Evolutionary conservation across 2,329 filamentous ascomycete genomes (phyloP).

Genomic region (Bipolaris sorokiniana): DNA sequence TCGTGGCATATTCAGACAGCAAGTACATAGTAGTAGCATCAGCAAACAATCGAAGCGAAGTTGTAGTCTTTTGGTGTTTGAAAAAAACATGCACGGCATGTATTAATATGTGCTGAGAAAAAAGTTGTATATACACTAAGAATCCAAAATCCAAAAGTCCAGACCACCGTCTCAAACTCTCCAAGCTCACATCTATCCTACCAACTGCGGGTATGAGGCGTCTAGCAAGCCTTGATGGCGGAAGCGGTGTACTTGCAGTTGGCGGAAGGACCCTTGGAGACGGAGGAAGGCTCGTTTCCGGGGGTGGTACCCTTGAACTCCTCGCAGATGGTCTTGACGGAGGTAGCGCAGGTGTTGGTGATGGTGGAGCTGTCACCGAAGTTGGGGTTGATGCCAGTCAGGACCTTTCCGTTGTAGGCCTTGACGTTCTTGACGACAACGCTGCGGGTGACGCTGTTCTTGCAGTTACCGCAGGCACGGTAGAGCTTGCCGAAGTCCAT

Average conservation of each 20-base stretch:
- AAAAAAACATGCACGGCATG: conserved; percentile 22
- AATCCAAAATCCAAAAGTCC: conserved; percentile 23
- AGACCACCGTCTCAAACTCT: too few relatives aligned
- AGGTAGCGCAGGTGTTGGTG: conserved; percentile 38
- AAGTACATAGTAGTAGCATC: too few relatives aligned
- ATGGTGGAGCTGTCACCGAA: conserved; percentile 58
- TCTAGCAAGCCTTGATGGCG: conserved; percentile 42
- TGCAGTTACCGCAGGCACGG: conserved; percentile 57
- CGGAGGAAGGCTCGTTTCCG: conserved; percentile 38
- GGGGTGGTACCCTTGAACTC: conserved; percentile 43
- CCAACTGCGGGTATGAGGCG: background rate
- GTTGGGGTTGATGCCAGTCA: conserved; percentile 60
- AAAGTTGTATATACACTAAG: conserved; percentile 24
- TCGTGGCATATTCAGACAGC: too few relatives aligned
- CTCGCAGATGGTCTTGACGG: conserved; percentile 44
- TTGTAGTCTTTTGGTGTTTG: background rate
- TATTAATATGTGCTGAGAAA: conserved; percentile 7
- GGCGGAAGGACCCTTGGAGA: conserved; percentile 37
- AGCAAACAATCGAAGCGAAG: too few relatives aligned
- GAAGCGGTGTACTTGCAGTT: conserved; percentile 43
- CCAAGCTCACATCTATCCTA: too few relatives aligned
- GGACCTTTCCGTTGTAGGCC: conserved; percentile 52
- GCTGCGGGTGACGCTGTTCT: conserved; percentile 55
- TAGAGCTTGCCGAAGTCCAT: conserved; percentile 53
- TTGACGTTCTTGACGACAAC: conserved; percentile 55